A percentile compares a stretch with the other conserved stretches of the same genome.
Evolutionary conservation across 2,329 filamentous ascomycete species (phyloP).

Genomic region (Ceratocystis diversiconidia): DNA sequence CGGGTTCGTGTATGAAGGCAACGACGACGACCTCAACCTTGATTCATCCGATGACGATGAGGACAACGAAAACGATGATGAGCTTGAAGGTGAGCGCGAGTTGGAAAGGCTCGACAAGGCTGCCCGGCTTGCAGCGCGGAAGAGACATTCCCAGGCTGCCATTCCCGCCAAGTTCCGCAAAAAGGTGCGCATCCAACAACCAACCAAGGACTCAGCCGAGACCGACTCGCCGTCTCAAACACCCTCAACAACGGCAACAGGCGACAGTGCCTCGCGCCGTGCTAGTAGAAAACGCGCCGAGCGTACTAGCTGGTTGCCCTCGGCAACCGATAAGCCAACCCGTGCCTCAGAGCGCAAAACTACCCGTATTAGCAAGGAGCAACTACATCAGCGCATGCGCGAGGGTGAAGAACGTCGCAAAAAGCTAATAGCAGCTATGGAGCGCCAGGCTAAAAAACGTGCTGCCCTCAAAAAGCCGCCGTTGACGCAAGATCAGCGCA

Average conservation of each 20-base stretch:
- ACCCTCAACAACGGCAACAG: conserved; percentile 21
- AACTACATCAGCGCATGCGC: conserved; percentile 56
- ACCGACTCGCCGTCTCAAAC: conserved; percentile 24
- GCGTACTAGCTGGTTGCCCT: conserved; percentile 43
- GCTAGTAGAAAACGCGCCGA: conserved; percentile 48
- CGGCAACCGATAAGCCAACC: conserved; percentile 39
- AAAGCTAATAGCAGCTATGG: conserved; percentile 55
- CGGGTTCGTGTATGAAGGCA: conserved; percentile 43
- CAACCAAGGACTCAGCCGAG: conserved; percentile 20
- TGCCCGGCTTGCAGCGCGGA: conserved; percentile 52
- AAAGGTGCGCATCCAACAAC: conserved; percentile 57
- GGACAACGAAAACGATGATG: conserved; percentile 49
- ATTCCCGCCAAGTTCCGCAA: conserved; percentile 59
- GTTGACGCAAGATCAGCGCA: conserved; percentile 74
- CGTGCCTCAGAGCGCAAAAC: conserved; percentile 45
- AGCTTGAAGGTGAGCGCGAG: conserved; percentile 77
- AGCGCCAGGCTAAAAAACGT: conserved; percentile 53
- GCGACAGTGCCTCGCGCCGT: conserved; percentile 26
- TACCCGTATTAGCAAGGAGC: conserved; percentile 45
- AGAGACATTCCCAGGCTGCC: conserved; percentile 56
- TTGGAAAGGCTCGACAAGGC: conserved; percentile 62
- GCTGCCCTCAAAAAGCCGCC: conserved; percentile 63
- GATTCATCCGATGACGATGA: conserved; percentile 77
- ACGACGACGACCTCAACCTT: conserved; percentile 66
- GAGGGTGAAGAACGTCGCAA: conserved; percentile 56